Evolutionary conservation across 306 rosid genomes (phyloP).

Genomic region (Lotus japonicus): DNA sequence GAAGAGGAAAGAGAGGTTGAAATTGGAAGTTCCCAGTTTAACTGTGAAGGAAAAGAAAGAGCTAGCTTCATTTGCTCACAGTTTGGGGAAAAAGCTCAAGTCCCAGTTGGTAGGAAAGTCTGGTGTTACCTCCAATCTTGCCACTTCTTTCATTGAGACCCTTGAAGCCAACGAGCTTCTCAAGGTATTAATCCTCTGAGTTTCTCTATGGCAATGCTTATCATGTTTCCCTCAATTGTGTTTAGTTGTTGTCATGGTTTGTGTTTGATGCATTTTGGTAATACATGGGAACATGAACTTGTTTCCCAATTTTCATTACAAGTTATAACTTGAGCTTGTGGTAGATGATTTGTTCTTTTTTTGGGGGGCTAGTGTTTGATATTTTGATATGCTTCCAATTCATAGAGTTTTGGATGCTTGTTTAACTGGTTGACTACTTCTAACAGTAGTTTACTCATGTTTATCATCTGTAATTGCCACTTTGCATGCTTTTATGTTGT

Average conservation of each 20-base stretch:
- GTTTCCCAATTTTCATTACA: too few relatives aligned
- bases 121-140: constrained; percentile 70
- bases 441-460: background rate
- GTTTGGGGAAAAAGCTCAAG: constrained; percentile 89
- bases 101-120: constrained; percentile 85
- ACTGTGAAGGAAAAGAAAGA: constrained; percentile 83
- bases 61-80: constrained; percentile 70
- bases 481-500: background rate
- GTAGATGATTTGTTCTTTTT: background rate
- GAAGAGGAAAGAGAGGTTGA: constrained; percentile 36
- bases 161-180: constrained; percentile 95
- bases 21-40: constrained; percentile 46
- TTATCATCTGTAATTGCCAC: background rate
- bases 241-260: background rate
- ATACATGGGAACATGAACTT: background rate
- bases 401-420: background rate
- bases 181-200: constrained; percentile 41
- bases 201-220: background rate
- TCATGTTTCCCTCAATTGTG: background rate
- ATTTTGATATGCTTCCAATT: background rate
- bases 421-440: background rate
- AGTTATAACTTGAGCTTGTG: background rate
- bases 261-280: background rate
- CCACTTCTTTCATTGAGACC: constrained; percentile 65
- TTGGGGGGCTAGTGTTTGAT: background rate